Conservation (phyloP, 805 yeast genomes). For the Metschnikowia corniflorae region DNA sequence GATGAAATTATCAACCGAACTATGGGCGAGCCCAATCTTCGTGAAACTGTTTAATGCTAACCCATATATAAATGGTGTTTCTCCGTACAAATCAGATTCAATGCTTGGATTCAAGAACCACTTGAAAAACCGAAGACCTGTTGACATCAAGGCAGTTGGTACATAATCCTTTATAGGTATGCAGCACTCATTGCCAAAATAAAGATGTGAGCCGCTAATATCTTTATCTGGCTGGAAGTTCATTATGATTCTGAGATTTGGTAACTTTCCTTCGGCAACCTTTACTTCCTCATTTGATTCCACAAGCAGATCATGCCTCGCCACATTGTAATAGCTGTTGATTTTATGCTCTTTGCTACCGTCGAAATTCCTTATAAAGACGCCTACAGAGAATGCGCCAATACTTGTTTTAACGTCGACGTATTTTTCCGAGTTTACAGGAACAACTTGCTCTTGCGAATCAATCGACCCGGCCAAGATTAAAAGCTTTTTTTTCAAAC, state of each 20-base stretch:
- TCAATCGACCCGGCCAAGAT: slow-evolving; percentile 30
- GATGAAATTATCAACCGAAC: slow-evolving; percentile 7
- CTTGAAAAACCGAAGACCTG: slow-evolving; percentile 55
- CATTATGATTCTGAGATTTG: slow-evolving; percentile 34
- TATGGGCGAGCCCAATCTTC: slow-evolving; percentile 30
- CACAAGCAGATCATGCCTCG: slow-evolving; percentile 26
- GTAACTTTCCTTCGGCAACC: slow-evolving; percentile 3
- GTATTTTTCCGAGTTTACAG: slow-evolving; percentile 42
- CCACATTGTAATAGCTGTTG: slow-evolving; percentile 31
- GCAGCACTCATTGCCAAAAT: slow-evolving; percentile 70
- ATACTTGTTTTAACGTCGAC: slow-evolving; percentile 34
- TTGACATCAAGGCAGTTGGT: slow-evolving; percentile 46
- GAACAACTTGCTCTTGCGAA: slow-evolving; percentile 28
- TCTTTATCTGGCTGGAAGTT: slow-evolving; percentile 40
- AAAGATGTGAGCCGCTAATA: slow-evolving; percentile 49
- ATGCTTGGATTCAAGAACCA: slow-evolving; percentile 62
- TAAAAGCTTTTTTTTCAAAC: slow-evolving; percentile 26
- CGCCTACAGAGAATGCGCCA: slow-evolving; percentile 36
- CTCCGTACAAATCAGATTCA: slow-evolving; percentile 57
- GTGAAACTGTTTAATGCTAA: slow-evolving; percentile 57
- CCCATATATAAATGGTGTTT: slow-evolving; percentile 62
- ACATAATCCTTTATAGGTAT: slow-evolving; percentile 54
- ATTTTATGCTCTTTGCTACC: slow-evolving; percentile 38
- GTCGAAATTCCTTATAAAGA: slow-evolving; percentile 46
- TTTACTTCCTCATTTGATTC: slow-evolving; percentile 9